Evolutionary conservation across 805 yeast species (phyloP).

Genomic region (Hanseniaspora valbyensis): DNA sequence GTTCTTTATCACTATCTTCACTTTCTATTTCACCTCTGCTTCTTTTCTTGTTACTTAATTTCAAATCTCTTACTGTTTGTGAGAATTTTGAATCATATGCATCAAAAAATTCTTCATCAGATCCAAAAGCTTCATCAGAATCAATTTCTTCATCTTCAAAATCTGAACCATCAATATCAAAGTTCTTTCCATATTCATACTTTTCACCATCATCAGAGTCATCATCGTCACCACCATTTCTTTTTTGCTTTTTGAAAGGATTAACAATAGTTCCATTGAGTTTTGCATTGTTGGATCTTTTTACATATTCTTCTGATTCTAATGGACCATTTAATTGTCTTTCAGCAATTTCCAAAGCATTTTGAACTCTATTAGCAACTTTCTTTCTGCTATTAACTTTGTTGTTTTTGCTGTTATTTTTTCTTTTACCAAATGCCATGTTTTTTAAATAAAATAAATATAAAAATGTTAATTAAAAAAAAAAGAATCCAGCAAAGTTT

Average conservation of each 20-base stretch:
- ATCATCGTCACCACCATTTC: conserved; percentile 13
- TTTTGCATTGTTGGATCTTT: conserved; percentile 23
- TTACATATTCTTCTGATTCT: conserved; percentile 27
- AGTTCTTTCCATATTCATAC: conserved; percentile 20
- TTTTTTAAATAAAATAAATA: not conserved
- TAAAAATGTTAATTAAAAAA: too few relatives aligned
- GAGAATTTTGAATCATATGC: conserved; percentile 55
- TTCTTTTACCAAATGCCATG: conserved; percentile 4
- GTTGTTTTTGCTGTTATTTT: conserved; percentile 8
- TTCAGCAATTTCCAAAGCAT: conserved; percentile 43
- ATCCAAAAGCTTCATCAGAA: conserved; percentile 82
- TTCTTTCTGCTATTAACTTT: conserved; percentile 10
- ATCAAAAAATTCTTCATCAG: conserved; percentile 59
- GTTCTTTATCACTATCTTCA: conserved; percentile 39
- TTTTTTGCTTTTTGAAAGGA: conserved; percentile 24
- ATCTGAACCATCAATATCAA: conserved; percentile 26
- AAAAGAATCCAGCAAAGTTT: too few relatives aligned
- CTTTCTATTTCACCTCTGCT: conserved; percentile 25
- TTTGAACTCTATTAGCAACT: conserved; percentile 32
- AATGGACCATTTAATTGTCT: conserved; percentile 30
- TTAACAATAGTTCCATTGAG: conserved; percentile 33
- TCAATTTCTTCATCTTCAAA: conserved; percentile 59
- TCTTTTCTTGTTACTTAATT: conserved; percentile 28
- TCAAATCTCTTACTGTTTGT: conserved; percentile 53
- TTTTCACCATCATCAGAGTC: conserved; percentile 8